phyloP scores from a whole-genome alignment of 345 rosid genomes.

The Psidium guajava region DNA sequence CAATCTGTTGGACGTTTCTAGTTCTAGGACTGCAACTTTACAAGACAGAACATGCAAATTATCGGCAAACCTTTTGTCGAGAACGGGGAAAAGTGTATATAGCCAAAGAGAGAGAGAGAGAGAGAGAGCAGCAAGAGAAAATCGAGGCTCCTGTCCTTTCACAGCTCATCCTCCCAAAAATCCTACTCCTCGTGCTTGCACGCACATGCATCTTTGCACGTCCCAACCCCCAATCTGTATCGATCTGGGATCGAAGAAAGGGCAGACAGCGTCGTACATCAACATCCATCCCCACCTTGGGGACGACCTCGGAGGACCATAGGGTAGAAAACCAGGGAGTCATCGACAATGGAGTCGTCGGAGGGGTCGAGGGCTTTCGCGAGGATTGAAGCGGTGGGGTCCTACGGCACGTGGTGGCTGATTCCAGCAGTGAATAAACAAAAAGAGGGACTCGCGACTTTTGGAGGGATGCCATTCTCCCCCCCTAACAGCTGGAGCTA shows the following conservation, averaged over 20 bases:
- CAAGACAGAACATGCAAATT: background rate
- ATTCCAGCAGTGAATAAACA: background rate
- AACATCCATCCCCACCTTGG: background rate
- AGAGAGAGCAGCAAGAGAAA: background rate
- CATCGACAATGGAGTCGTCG: background rate
- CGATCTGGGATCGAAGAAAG: too few species aligned
- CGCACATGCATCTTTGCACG: background rate
- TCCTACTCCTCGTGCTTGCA: background rate
- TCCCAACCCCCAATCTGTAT: background rate
- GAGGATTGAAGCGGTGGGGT: background rate
- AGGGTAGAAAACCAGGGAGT: background rate
- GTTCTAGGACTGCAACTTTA: background rate
- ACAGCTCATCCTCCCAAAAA: background rate
- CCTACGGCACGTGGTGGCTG: background rate
- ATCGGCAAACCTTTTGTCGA: background rate
- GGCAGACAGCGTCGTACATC: background rate
- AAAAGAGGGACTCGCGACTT: background rate
- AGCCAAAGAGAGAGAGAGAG: background rate
- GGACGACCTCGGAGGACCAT: background rate
- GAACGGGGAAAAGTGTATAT: background rate
- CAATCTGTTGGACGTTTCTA: background rate
- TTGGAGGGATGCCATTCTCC: background rate
- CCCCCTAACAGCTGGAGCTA: conserved; percentile 42
- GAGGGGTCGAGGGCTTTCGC: too few species aligned
- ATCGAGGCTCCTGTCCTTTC: background rate